phyloP scores from a whole-genome alignment of 208 protist species.

The Crithidia sp. region DNA sequence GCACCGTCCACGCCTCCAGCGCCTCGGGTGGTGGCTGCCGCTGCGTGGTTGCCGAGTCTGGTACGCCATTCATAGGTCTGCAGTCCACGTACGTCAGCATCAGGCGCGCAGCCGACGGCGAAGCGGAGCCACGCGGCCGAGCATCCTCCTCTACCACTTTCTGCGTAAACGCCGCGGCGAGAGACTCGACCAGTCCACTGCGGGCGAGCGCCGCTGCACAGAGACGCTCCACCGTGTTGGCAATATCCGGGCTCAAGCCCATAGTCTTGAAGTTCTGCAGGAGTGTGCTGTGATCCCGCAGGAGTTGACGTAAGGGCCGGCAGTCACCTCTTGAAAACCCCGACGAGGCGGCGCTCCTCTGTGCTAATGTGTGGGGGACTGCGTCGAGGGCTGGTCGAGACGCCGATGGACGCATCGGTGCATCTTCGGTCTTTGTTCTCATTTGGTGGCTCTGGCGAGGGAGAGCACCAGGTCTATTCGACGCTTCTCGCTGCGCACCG shows the following conservation, averaged over 20 bases:
- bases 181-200: conserved; percentile 30
- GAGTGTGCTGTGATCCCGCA: conserved; percentile 42
- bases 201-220: conserved; percentile 45
- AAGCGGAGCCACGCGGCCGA: too few species aligned
- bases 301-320: conserved; percentile 31
- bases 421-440: too few species aligned
- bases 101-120: neutral
- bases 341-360: too few species aligned
- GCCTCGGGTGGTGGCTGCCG: too few species aligned
- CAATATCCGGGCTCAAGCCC: conserved; percentile 28
- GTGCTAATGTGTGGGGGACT: too few species aligned
- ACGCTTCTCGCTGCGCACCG: too few species aligned
- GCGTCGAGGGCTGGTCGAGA: too few species aligned
- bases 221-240: conserved; percentile 35
- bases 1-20: conserved; percentile 4
- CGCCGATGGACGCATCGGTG: too few species aligned
- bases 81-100: conserved; percentile 1
- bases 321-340: neutral
- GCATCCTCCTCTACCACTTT: neutral
- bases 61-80: too few species aligned
- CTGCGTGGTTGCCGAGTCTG: too few species aligned
- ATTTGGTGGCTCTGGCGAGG: too few species aligned
- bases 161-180: conserved; percentile 9
- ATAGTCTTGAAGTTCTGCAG: conserved; percentile 48
- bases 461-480: too few species aligned